Evolutionary conservation across 345 rosid genomes (phyloP).

Genomic region (Brassica rapa): DNA sequence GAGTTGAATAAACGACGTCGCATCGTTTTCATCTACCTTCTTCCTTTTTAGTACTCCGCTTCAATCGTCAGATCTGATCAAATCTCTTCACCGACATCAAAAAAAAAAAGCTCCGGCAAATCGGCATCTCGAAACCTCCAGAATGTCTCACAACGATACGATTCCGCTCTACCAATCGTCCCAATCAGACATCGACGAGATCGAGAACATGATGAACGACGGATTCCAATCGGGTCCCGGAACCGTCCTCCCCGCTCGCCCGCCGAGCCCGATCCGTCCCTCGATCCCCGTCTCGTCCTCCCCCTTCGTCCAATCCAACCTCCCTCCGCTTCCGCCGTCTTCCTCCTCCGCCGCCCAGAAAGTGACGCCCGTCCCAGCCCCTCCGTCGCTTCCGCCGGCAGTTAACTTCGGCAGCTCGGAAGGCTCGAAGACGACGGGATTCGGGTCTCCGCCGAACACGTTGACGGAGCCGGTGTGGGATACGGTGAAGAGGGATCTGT

Average conservation of each 20-base stretch:
- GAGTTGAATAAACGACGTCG: background rate
- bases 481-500: conserved; percentile 95
- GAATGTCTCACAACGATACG: conserved; percentile 84
- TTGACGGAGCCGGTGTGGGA: conserved; percentile 98
- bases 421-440: conserved; percentile 31
- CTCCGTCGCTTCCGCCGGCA: conserved; percentile 50
- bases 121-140: background rate
- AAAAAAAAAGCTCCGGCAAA: conserved; percentile 1
- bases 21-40: background rate
- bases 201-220: conserved; percentile 84
- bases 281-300: conserved; percentile 72
- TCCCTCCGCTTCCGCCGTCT: conserved; percentile 52
- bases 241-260: conserved; percentile 82
- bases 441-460: conserved; percentile 83
- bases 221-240: conserved; percentile 67
- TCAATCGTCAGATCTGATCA: background rate
- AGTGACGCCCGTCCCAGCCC: conserved; percentile 44
- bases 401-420: conserved; percentile 30
- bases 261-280: conserved; percentile 75
- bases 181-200: conserved; percentile 99
- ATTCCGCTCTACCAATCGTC: conserved; percentile 77
- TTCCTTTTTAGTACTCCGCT: background rate
- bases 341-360: conserved; percentile 36
- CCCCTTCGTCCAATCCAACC: conserved; percentile 65
- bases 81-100: background rate